These are phyloP conservation scores for Sporothrix humicola DNA, from an alignment of 2,329 filamentous ascomycete species.

Conservation along the genomic window DNA sequence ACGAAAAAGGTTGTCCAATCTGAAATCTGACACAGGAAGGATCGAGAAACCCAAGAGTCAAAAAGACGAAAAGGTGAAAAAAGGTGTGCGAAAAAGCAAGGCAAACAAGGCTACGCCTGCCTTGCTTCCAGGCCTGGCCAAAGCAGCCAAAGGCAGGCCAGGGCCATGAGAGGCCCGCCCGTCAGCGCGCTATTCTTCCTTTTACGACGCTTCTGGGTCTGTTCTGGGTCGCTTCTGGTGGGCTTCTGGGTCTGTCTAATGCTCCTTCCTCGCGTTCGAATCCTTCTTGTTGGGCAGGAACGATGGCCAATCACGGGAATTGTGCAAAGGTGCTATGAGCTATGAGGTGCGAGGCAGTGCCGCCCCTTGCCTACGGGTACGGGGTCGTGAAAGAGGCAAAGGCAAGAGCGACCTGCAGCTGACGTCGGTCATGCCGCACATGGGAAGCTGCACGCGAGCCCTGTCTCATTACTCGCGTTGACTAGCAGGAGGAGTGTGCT, in stretches of 20 bases:
- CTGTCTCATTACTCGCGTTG: neutral
- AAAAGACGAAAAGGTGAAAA: too few species aligned
- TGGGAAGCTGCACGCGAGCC: conserved; percentile 16
- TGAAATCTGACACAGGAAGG: too few species aligned
- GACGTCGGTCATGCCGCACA: conserved; percentile 27
- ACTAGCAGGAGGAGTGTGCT: too few species aligned
- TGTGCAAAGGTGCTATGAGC: neutral
- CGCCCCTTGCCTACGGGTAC: too few species aligned
- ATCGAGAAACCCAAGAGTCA: too few species aligned
- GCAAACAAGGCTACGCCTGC: conserved; percentile 25
- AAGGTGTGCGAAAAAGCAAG: neutral
- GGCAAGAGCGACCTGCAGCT: conserved; percentile 26
- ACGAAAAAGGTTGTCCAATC: neutral
- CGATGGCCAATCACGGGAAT: neutral
- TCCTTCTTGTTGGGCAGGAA: neutral
- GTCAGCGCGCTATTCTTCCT: conserved; percentile 5
- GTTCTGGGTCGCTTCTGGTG: neutral
- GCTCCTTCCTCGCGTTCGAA: neutral
- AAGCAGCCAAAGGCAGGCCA: too few species aligned
- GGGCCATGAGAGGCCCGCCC: neutral
- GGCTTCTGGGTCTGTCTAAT: neutral
- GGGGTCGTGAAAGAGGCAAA: neutral
- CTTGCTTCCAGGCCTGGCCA: neutral
- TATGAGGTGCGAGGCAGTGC: neutral
- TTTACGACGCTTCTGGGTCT: neutral